Evolutionary conservation across 192 early-diverging fungal species (phyloP).

Genomic region (Backusella sp.): DNA sequence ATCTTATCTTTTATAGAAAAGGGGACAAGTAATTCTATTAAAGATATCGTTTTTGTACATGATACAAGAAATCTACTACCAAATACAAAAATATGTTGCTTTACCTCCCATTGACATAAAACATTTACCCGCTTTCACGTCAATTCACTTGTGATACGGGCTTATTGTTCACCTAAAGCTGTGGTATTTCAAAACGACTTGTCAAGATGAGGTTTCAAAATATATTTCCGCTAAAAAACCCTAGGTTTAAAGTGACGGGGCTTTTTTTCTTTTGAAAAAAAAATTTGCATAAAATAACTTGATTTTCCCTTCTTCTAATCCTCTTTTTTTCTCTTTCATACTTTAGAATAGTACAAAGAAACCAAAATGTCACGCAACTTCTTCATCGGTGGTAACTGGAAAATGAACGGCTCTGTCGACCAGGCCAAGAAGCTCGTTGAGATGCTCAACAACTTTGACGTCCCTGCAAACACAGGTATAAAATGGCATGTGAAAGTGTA

Average conservation of each 20-base stretch:
- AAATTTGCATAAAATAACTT: neutral
- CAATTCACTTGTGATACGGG: neutral
- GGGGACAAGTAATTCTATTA: no score
- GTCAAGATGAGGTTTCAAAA: neutral
- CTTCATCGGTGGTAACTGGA: constrained; percentile 90
- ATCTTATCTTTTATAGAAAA: no score
- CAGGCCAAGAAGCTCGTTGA: constrained; percentile 75
- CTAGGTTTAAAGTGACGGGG: neutral
- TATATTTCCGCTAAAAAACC: neutral
- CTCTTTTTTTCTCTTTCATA: neutral
- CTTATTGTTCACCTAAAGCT: no score
- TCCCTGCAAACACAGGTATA: neutral
- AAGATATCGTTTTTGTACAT: no score
- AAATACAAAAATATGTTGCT: neutral
- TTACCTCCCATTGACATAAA: neutral
- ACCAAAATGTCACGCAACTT: constrained; percentile 71
- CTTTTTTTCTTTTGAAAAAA: neutral
- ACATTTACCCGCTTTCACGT: neutral
- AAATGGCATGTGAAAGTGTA: neutral
- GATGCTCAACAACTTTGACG: constrained; percentile 67
- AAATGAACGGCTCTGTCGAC: constrained; percentile 92
- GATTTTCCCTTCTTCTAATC: neutral
- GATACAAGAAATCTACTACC: neutral
- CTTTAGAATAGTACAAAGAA: neutral
- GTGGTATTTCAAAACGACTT: neutral